phyloP scores from a whole-genome alignment of 305 asterid genomes.

The Nicotiana rustica region DNA sequence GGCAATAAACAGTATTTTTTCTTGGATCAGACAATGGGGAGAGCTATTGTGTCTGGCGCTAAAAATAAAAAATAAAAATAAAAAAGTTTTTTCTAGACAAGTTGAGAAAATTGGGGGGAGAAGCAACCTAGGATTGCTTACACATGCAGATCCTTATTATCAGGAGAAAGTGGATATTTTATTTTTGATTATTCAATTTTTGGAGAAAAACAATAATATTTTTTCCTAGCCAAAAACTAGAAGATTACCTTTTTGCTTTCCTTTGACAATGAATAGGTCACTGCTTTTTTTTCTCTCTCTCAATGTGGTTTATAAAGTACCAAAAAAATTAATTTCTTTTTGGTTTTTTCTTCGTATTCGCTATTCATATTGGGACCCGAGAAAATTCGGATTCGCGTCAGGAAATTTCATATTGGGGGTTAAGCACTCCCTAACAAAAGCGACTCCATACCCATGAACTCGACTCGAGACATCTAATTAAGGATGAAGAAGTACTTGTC shows the following conservation, averaged over 20 bases:
- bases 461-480: too few species aligned
- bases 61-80: slow-evolving; percentile 39
- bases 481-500: too few species aligned
- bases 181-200: not conserved
- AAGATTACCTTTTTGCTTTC: not conserved
- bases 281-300: not conserved
- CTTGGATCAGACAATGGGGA: slow-evolving; percentile 15
- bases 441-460: too few species aligned
- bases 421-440: too few species aligned
- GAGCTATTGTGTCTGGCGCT: not conserved
- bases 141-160: slow-evolving; percentile 43
- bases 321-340: not conserved
- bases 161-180: slow-evolving; percentile 45
- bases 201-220: not conserved
- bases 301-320: not conserved
- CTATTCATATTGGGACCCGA: too few species aligned
- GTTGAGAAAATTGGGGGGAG: not conserved
- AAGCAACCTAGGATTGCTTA: slow-evolving; percentile 48
- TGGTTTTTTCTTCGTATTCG: too few species aligned
- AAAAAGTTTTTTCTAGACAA: not conserved
- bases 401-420: too few species aligned
- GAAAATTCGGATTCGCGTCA: too few species aligned
- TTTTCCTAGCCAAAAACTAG: not conserved
- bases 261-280: not conserved
- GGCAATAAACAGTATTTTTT: not conserved